Evolutionary conservation across 148 eudicot species (phyloP), one percentile per base, ranked within the genome.

Genomic region (Fagopyrum tataricum): DNA sequence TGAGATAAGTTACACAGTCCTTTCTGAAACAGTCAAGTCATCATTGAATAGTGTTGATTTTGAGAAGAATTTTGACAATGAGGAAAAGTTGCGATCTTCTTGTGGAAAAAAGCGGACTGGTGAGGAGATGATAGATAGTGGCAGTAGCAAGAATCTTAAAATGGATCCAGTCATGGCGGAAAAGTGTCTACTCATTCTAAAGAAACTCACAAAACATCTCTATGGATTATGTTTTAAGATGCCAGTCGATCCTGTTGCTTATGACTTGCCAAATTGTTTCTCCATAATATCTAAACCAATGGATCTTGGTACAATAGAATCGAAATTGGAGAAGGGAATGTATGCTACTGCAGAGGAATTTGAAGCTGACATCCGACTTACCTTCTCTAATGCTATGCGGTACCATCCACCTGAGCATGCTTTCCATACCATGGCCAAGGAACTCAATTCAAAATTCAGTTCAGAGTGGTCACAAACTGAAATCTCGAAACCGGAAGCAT

Each of bases 311-410:
- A 68, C 46, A 7, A 68, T 41, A 17, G 21, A 68, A 43, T 41
- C 47, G 5, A 68, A 20, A 15, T 9, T 68, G 49, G 48, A 3
- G 72, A 17, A 68, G 47, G 49, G 9, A 20, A 15, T 41, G 15
- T 68, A 68, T 42, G 49, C 72, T 42, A 21, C 23, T 41, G 48
- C 26, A 17, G 48, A 41, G 3, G 48, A 68, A 41, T 68, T 41
- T 18, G 7, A 41, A n/a, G 20, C 49, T 41, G 72, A 68, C 15
- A 12, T 68, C 49, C 42, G 72, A 24, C 72, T 68, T 21, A 68
- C 72, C 17, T 68, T 68, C 72, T 68, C 72, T 48, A 68, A 68
- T 40, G 72, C 72, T 68, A 68, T 68, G 72, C 23, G 14, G 72
- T 68, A 68, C 43, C 42, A 68, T 5, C 72, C 72, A 13, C 24